Evolutionary conservation across 441 rosid genomes (phyloP), one percentile per base, ranked within the genome.

Genomic region (Erodium chrysanthum): DNA sequence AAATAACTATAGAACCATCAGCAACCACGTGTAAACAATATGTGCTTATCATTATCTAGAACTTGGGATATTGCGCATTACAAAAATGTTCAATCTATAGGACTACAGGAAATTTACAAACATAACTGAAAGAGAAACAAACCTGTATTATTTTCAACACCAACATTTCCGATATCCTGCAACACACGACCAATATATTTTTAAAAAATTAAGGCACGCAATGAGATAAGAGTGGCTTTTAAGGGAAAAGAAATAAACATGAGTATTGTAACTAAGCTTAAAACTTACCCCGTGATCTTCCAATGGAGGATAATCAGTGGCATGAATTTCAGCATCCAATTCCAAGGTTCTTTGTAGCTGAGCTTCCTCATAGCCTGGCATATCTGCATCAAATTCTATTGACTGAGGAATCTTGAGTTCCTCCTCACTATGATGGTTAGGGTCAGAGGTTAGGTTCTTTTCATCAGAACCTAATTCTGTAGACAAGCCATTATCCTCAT

Each of bases 111-210:
- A 18, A 61, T 11, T 20, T 2, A 15, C 46, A 17, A 68, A 72
- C 44, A 70, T 0, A 35, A 25, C 29, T 72, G 69, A 66, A 69
- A 60, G 52, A 31, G 64, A 65, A 59, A 61, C 29, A 77, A 56
- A 91, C 98, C 98, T 89, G 97, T 94, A 77, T 94, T 89, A 75
- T 91, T 82, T 66, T 71, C 81, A 70, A 79, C 71, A 23, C 72
- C 79, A 58, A 68, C 68, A 73, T 76, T 78, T 64, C 73, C 92
- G 76, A 82, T 68, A 75, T 84, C 94, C 98, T 94, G 90, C 80
- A 84, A 12, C 77, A 76, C 18, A 72, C 65, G 35, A 37, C 40
- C 15, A 74, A 22, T 75, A 63, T 22, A 23, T n/a, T n/a, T n/a
- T n/a, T n/a, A 29, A 67, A 64, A 66, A 35, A 33, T 18, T 2